Evolutionary conservation across 2,329 filamentous ascomycete species (phyloP), one percentile per base, ranked within the genome.

Genomic region (Teratosphaeria destructans): DNA sequence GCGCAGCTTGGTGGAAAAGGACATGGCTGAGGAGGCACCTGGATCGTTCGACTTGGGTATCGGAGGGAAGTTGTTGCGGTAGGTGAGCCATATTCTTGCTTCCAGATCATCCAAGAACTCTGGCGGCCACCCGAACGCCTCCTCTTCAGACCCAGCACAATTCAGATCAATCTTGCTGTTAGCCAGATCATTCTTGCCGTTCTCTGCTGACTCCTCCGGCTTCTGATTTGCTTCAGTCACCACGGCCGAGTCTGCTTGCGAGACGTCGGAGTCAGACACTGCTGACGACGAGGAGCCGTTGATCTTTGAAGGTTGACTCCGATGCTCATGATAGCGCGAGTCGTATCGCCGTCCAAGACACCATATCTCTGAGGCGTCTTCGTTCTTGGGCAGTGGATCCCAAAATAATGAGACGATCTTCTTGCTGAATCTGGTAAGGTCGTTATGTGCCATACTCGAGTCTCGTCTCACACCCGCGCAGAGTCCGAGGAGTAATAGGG

Each of bases 21-120:
- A 95, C 77, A 97, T 84, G 7, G 85, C 79, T 3, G 86, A 80
- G 0, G 79, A 72, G 14, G 90, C 88, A 68, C 85, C 85, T 0
- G 88, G 85, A 65, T 93, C 88, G 58, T 82, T 80, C 3, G 89
- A 92, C 72, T 86, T 89, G 19, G 89, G 82, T 70, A 99, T 99
- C 0, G 85, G 80, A 10, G 85, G 79, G 71, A 99, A 99, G 66
- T 88, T 88, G 29, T 87, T 94, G 57, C 94, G 85, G 71, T 99
- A 99, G 10, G 93, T 97, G 82, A 99, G 89, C 93, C 94, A 97
- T 73, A 96, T 84, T 62, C 85, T 85, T 5, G 93, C 92, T 72
- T 96, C 91, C 68, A 97, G 95, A 73, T 99, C 94, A 61, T 91
- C 88, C 37, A 97, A 78, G 69, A 99, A 99, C 4, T 84, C 81